Conservation (phyloP, 768 basidiomycete genomes). For the Baorangia bicolor region DNA sequence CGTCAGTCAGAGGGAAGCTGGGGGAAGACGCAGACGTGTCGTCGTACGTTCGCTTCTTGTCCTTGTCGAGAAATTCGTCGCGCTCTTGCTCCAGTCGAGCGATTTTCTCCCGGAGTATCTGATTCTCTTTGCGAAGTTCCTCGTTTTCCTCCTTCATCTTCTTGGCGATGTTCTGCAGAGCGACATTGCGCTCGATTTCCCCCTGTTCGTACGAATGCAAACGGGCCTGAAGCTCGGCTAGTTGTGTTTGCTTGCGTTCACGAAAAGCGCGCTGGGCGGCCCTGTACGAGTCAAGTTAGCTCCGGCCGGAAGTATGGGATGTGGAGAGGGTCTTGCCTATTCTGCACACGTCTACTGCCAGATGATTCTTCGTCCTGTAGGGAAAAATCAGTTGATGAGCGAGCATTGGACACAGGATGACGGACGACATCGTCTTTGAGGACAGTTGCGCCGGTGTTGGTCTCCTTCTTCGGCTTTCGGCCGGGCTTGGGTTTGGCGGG, state of each 20-base stretch:
- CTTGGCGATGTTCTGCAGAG: conserved; percentile 79
- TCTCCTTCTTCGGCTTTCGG: conserved; percentile 81
- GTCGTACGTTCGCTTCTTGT: conserved; percentile 61
- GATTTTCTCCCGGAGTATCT: conserved; percentile 52
- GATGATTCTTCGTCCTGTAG: conserved; percentile 48
- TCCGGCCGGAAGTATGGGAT: not conserved
- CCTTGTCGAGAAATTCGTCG: conserved; percentile 32
- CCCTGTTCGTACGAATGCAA: conserved; percentile 85
- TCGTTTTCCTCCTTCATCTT: conserved; percentile 88
- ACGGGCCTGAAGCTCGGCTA: conserved; percentile 84
- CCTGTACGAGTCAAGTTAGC: conserved; percentile 39
- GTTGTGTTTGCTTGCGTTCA: conserved; percentile 85
- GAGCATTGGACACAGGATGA: conserved; percentile 7
- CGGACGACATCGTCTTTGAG: conserved; percentile 52
- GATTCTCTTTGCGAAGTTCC: conserved; percentile 65
- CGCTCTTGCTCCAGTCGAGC: conserved; percentile 41
- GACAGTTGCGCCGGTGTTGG: conserved; percentile 21
- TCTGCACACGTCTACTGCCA: conserved; percentile 68
- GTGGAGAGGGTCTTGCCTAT: conserved; percentile 47
- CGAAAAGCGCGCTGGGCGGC: conserved; percentile 89
- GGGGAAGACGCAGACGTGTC: conserved; percentile 41
- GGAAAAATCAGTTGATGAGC: conserved; percentile 3
- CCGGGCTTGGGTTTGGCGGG: conserved; percentile 86
- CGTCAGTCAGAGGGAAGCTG: conserved; percentile 19
- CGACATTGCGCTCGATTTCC: conserved; percentile 85